Base-by-base conservation (phyloP, 148 eudicot species). In the Cornus suecica region DNA sequence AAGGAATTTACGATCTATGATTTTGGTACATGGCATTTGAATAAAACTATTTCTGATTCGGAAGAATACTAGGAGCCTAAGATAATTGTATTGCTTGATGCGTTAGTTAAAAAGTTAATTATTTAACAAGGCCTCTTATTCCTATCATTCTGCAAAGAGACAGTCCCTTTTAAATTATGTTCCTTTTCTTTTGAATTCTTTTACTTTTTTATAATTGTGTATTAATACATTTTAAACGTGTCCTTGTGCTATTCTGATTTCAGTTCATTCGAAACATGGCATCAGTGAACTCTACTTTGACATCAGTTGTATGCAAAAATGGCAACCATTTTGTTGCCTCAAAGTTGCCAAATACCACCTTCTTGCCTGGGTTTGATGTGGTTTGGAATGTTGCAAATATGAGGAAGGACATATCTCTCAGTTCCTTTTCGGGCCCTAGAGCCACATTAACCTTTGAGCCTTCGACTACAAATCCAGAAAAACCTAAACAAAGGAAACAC, bases 401-500 rank as follows among this genome's bases (percentile, higher is more conserved):
- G 66, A 60, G 76, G 70, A 89, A 85, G 80, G 90, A 84, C 62
- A 31, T 75, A 10, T 69, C 24, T 48, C 76, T 74, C 18, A 34
- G 78, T 48, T 75, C 79, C 56, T 78, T 75, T 42, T 68, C 76
- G 54, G 68, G 76, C 68, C 82, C 94, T 69, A 87, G 74, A 80
- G 97, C 97, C 73, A 89, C 97, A 62, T 79, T 95, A 79, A 91
- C 97, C 18, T 88, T 92, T 81, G 99, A 95, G 80, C 97, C 99
- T 5, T 84, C 86, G 45, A 62, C 91, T 28, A 83, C 89, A 51
- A 85, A 80, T 74, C 27, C 76, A 67, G 89, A 82, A 23, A 89
- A 84, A 68, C 70, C 74, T 75, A 89, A 87, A 68, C 88, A 81
- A 73, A 80, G 80, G 84, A 92, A 87, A 87, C 91, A 91, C 82